Base-by-base conservation (phyloP, 2,329 filamentous ascomycete species). In the Fusarium staphyleae region DNA sequence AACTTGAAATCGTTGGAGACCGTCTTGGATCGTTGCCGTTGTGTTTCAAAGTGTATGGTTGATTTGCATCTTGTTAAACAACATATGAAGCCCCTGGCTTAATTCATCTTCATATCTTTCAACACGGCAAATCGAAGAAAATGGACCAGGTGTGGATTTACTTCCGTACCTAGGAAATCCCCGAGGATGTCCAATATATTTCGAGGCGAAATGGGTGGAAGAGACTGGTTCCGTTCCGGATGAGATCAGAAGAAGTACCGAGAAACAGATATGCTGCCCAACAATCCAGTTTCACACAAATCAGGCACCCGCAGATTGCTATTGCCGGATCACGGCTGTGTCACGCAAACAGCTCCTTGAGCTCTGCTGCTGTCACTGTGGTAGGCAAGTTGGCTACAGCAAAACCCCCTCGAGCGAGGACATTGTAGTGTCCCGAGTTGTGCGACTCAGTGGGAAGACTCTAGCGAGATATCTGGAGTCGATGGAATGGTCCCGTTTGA, bases 401-500 rank as follows among this genome's bases (percentile, higher is more conserved):
- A 16, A 24, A 9, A 24, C 33, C 33, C n/a, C 49, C 48, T 55
- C 57, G 62, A 60, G 53, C 37, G 42, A 60, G 32, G 45, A 49
- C 52, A 16, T 43, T 44, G 52, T 47, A 51, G 35, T 45, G 30
- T 42, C 43, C n/a, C n/a, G 42, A 48, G 55, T 35, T 50, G 62
- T 66, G 34, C 22, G 15, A 64, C 60, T 28, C 18, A 15, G 32
- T 48, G 18, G 40, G 44, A 16, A 53, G 48, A 43, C 29, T 52
- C 56, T 63, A 53, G 52, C 61, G 63, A 65, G 50, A 62, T 53
- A 61, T 57, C 43, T 44, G 42, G 60, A 36, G 30, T 43, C 40
- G 32, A 39, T 19, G 48, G 22, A 41, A 44, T 13, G 15, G 22
- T 16, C 24, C 12, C 34, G 22, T 47, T 41, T 33, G 28, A 30